phyloP scores from a whole-genome alignment of 2,329 filamentous ascomycete species.

The Clonostachys rhizophaga region DNA sequence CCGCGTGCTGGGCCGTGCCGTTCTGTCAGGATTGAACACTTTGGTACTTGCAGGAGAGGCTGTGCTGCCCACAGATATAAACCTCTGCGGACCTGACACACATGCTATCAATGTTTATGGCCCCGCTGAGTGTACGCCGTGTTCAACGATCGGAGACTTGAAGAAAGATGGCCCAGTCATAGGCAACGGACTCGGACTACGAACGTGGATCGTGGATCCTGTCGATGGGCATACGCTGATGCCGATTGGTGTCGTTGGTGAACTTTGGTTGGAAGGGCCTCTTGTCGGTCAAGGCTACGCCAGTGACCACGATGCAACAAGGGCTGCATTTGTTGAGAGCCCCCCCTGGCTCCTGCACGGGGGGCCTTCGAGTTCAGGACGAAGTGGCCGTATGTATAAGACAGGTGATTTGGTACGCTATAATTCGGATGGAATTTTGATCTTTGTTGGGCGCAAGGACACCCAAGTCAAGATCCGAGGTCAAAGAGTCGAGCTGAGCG shows the following conservation, averaged over 20 bases:
- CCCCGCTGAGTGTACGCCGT: neutral
- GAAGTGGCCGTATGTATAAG: conserved; percentile 69
- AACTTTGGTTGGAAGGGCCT: conserved; percentile 81
- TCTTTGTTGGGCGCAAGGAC: conserved; percentile 69
- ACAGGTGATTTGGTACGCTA: conserved; percentile 80
- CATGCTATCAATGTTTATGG: conserved; percentile 1
- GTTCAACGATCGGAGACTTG: neutral
- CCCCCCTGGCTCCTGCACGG: conserved; percentile 32
- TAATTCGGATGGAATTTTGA: conserved; percentile 68
- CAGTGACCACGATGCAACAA: conserved; percentile 43
- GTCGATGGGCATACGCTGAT: conserved; percentile 11
- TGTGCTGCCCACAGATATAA: conserved; percentile 6
- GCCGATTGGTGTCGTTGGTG: conserved; percentile 62
- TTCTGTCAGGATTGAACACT: conserved; percentile 7
- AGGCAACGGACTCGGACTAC: conserved; percentile 4
- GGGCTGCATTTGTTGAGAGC: conserved; percentile 51
- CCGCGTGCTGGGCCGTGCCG: conserved; percentile 8
- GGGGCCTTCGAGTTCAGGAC: conserved; percentile 9
- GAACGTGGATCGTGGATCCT: conserved; percentile 32
- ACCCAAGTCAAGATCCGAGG: conserved; percentile 80
- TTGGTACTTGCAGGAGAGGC: conserved; percentile 14
- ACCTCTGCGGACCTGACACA: neutral
- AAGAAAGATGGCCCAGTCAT: conserved; percentile 3
- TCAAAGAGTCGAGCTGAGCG: conserved; percentile 72
- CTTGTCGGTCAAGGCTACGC: conserved; percentile 67